A percentile compares a stretch with the other conserved stretches of the same genome.
phyloP scores from a whole-genome alignment of 1,284 basidiomycete genomes.

The Neonothopanus nambi region DNA sequence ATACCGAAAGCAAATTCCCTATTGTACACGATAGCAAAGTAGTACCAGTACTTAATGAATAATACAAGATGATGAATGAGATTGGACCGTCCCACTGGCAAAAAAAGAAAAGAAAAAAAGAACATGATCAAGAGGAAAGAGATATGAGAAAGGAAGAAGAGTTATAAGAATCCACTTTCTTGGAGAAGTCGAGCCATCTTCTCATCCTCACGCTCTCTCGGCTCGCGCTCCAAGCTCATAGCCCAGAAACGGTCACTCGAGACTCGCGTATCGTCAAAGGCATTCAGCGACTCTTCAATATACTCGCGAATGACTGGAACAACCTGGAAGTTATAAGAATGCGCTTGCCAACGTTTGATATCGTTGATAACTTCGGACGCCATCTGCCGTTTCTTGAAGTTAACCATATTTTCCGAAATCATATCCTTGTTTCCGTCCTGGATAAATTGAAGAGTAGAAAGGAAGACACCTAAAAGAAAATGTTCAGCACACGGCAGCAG shows the following conservation, averaged over 20 bases:
- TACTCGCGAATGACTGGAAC: conserved; percentile 73
- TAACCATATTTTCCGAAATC: conserved; percentile 80
- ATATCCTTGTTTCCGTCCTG: conserved; percentile 97
- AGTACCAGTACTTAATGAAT: no score
- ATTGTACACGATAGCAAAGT: no score
- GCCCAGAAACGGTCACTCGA: conserved; percentile 82
- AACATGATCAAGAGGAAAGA: not conserved
- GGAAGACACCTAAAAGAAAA: conserved; percentile 76
- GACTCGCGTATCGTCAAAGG: conserved; percentile 62
- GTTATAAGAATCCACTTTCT: conserved; percentile 82
- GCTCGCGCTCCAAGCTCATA: conserved; percentile 84
- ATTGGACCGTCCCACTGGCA: not conserved
- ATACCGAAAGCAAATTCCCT: no score
- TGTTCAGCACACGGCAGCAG: conserved; percentile 9
- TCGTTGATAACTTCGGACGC: conserved; percentile 95
- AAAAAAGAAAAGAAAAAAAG: not conserved
- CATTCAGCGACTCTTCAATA: conserved; percentile 76
- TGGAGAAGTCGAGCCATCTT: conserved; percentile 88
- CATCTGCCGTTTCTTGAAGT: conserved; percentile 94
- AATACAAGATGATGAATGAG: not conserved
- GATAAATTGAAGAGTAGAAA: conserved; percentile 95
- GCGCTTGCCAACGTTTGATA: conserved; percentile 93
- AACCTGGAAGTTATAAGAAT: conserved; percentile 83
- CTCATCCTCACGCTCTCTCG: conserved; percentile 91
- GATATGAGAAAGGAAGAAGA: not conserved